Evolutionary conservation across 2,329 filamentous ascomycete genomes (phyloP).

Genomic region (Calonectria pseudoreteaudii): DNA sequence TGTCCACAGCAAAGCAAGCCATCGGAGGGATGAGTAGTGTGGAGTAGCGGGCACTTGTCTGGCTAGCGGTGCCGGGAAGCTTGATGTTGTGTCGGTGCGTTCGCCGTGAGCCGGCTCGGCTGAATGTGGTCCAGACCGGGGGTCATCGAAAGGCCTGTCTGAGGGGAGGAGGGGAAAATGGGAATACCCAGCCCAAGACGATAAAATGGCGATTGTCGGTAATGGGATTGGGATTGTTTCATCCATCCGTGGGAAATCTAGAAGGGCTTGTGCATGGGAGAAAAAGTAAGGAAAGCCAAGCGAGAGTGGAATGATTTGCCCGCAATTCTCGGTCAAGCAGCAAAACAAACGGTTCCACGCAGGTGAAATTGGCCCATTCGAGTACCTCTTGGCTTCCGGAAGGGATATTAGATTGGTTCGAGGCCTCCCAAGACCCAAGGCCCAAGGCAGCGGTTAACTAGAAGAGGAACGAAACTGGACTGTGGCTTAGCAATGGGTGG

Average conservation of each 20-base stretch:
- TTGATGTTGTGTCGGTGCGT: background rate
- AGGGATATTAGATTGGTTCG: conserved; percentile 9
- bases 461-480: background rate
- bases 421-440: background rate
- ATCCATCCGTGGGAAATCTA: background rate
- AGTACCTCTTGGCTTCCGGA: background rate
- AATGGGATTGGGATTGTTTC: background rate
- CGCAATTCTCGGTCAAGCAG: conserved; percentile 2
- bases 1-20: conserved; percentile 11
- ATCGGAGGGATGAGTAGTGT: background rate
- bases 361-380: background rate
- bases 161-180: background rate
- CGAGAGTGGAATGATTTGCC: conserved; percentile 16
- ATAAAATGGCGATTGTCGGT: background rate
- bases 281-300: conserved; percentile 9
- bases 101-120: background rate
- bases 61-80: conserved; percentile 5
- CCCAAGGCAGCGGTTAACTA: background rate
- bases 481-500: background rate
- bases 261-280: background rate
- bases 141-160: background rate
- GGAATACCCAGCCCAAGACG: background rate
- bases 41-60: conserved; percentile 4
- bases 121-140: background rate
- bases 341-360: conserved; percentile 4